These are phyloP conservation scores for Monosporascus sp. DNA, from an alignment of 2,329 filamentous ascomycete species.

Conservation along the genomic window DNA sequence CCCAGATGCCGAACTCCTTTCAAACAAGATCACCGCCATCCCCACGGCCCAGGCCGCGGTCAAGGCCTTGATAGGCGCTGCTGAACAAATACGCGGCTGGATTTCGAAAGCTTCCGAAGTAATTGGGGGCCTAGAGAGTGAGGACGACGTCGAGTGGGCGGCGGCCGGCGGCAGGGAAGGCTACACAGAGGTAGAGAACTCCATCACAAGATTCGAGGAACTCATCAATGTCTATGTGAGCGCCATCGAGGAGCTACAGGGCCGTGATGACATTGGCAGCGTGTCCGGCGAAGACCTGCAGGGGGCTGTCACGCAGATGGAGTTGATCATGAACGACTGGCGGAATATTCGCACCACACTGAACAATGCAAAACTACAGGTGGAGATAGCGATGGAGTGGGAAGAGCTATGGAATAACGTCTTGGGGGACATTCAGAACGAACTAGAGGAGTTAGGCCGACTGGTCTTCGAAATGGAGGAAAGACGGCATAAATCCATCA, in stretches of 20 bases:
- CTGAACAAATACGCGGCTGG: conserved; percentile 91
- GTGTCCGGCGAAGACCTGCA: conserved; percentile 69
- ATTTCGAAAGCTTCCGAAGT: conserved; percentile 89
- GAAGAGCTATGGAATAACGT: conserved; percentile 95
- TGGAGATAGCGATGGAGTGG: conserved; percentile 98
- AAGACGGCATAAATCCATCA: conserved; percentile 74
- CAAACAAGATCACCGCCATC: conserved; percentile 77
- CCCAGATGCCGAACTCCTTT: conserved; percentile 78
- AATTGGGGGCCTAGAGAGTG: conserved; percentile 80
- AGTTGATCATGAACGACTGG: conserved; percentile 81
- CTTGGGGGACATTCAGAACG: conserved; percentile 84
- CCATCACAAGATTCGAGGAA: conserved; percentile 79
- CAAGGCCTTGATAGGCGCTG: conserved; percentile 76
- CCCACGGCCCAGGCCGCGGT: conserved; percentile 80
- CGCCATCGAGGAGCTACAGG: conserved; percentile 88
- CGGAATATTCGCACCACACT: conserved; percentile 72
- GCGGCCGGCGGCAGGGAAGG: conserved; percentile 80
- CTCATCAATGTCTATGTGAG: conserved; percentile 88
- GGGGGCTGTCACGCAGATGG: conserved; percentile 80
- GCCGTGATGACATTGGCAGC: conserved; percentile 66
- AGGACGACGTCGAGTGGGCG: conserved; percentile 97
- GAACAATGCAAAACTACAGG: conserved; percentile 77
- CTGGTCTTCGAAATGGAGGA: conserved; percentile 98
- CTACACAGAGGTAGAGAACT: conserved; percentile 64
- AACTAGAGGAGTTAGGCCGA: conserved; percentile 71